phyloP scores from a whole-genome alignment of 1,139 yeast genomes.

The Scheffersomyces lignicola region DNA sequence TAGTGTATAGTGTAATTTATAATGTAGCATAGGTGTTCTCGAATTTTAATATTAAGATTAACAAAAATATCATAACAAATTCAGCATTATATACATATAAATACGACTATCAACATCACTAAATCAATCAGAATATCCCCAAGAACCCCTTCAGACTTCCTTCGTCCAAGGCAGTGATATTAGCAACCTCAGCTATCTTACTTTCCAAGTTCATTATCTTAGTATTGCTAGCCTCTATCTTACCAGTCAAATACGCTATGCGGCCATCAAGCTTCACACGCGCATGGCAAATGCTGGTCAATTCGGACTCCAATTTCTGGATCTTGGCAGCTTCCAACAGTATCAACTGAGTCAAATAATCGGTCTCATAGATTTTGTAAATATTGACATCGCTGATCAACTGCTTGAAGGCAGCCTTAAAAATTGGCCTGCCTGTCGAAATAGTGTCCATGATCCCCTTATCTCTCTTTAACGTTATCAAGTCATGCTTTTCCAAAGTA shows the following conservation, averaged over 20 bases:
- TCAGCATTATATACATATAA: not conserved
- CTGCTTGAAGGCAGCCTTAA: conserved; percentile 72
- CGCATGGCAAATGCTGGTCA: conserved; percentile 48
- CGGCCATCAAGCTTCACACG: conserved; percentile 52
- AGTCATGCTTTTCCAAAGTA: conserved; percentile 76
- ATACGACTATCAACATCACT: not conserved
- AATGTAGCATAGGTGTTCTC: not conserved
- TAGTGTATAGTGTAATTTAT: conserved; percentile 5
- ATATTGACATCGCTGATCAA: conserved; percentile 60
- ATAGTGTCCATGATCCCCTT: conserved; percentile 73
- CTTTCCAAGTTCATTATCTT: conserved; percentile 46
- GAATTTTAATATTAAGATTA: not conserved
- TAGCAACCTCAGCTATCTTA: conserved; percentile 12
- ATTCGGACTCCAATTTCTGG: conserved; percentile 65
- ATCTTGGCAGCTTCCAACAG: conserved; percentile 66
- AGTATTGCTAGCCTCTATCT: conserved; percentile 57
- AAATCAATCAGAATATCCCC: not conserved
- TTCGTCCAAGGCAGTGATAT: not conserved
- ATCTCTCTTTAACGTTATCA: conserved; percentile 66
- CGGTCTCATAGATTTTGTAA: conserved; percentile 62
- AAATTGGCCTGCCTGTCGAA: conserved; percentile 82
- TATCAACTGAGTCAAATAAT: conserved; percentile 55
- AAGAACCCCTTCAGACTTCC: conserved; percentile 1
- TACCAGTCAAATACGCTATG: conserved; percentile 61
- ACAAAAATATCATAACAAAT: not conserved